A percentile compares a stretch with the other conserved stretches of the same genome.
These are phyloP conservation scores for Otatea glauca DNA, from an alignment of 176 grass and related monocot genomes.

Conservation along the genomic window DNA sequence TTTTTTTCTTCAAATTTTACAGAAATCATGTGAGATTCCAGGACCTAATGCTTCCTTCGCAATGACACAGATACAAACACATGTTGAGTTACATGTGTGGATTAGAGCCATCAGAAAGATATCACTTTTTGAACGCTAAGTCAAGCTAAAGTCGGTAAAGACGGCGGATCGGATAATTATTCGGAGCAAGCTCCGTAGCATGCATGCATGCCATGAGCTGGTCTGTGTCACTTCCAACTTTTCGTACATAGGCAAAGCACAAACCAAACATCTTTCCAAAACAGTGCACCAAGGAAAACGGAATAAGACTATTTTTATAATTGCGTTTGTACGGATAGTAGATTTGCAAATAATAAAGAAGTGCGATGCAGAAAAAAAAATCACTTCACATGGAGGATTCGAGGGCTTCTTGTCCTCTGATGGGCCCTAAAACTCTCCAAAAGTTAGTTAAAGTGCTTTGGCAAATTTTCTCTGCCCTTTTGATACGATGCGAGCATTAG, in stretches of 20 bases:
- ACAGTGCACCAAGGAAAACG: background rate
- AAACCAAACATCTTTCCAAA: constrained; percentile 13
- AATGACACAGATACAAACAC: background rate
- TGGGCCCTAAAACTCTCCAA: constrained; percentile 10
- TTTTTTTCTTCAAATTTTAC: background rate
- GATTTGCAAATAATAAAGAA: no score
- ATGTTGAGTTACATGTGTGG: background rate
- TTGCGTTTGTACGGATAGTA: no score
- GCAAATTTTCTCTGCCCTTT: background rate
- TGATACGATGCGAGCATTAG: constrained; percentile 7
- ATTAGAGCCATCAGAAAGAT: background rate
- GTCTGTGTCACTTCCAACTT: constrained; percentile 19
- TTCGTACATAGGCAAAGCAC: constrained; percentile 17
- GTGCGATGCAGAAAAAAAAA: no score
- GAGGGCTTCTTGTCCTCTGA: background rate
- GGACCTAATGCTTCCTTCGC: background rate
- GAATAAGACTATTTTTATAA: no score
- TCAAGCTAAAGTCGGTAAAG: background rate
- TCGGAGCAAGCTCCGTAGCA: background rate
- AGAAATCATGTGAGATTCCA: background rate
- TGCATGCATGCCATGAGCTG: constrained; percentile 35
- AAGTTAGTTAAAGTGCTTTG: background rate
- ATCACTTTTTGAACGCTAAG: background rate
- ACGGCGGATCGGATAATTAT: background rate
- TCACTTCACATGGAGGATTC: background rate